These are phyloP conservation scores for Cadophora malorum DNA, from an alignment of 2,329 filamentous ascomycete genomes.

Conservation along the genomic window DNA sequence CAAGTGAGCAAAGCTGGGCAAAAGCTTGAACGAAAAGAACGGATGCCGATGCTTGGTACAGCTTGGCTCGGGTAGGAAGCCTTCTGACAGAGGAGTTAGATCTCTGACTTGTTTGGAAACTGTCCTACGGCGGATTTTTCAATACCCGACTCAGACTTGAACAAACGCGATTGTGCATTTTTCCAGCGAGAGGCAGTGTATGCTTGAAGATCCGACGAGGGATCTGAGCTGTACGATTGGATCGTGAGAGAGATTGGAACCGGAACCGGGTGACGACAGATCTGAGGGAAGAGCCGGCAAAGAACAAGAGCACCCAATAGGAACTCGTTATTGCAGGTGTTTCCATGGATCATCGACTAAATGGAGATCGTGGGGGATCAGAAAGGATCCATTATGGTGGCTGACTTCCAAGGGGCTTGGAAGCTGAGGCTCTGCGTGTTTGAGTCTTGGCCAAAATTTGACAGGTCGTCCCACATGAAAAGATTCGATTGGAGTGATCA, in stretches of 20 bases:
- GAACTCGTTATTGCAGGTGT: neutral
- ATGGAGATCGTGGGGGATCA: constrained; percentile 30
- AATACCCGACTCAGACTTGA: constrained; percentile 34
- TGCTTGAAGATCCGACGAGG: constrained; percentile 23
- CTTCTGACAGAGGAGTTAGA: constrained; percentile 33
- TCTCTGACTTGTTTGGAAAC: constrained; percentile 34
- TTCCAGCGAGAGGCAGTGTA: constrained; percentile 22
- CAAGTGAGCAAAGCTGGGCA: constrained; percentile 16
- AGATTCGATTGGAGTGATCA: constrained; percentile 33
- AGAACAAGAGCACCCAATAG: constrained; percentile 17
- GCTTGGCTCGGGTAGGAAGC: constrained; percentile 16
- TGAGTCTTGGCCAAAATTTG: constrained; percentile 31
- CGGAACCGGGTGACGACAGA: constrained; percentile 14
- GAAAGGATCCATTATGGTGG: neutral
- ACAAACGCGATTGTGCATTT: constrained; percentile 20
- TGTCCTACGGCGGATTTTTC: constrained; percentile 28
- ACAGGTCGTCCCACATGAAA: neutral
- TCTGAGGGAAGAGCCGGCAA: constrained; percentile 15
- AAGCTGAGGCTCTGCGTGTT: constrained; percentile 40
- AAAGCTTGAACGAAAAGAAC: constrained; percentile 39
- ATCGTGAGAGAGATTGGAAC: constrained; percentile 9
- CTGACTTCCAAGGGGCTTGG: constrained; percentile 8
- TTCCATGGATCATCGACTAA: constrained; percentile 17
- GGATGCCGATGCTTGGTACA: constrained; percentile 34
- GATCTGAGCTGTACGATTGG: constrained; percentile 30